Base-by-base conservation (phyloP, 2,329 filamentous ascomycete species). In the Aspergillus novofumigatus region DNA sequence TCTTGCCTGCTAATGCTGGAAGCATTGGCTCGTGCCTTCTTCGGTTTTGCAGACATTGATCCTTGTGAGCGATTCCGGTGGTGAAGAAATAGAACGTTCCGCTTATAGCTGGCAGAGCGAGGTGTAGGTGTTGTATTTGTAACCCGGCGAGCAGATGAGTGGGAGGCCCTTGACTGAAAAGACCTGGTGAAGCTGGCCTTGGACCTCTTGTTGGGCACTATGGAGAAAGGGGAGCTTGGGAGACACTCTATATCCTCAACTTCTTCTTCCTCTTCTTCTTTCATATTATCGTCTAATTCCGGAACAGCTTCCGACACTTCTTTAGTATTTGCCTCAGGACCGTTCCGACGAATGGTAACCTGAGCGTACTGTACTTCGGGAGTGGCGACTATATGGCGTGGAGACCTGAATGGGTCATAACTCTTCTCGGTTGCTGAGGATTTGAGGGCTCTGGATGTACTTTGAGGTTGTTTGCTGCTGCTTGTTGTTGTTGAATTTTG, bases 371-470 rank as follows among this genome's bases (percentile, higher is more conserved):
- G 83, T 7, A 78, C 80, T 52, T 85, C 80, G 0, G 78, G 75
- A 25, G 77, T 64, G 54, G 73, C 58, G 52, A 83, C 75, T 23
- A 79, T 77, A 55, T 82, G 76, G 62, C 82, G 81, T 2, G 88
- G 91, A 4, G 89, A 85, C 66, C 90, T 85, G 71, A 89, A 96
- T 0, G 92, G 91, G 70, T 96, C 92, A 65, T 96, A 96, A 72
- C 88, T 94, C 61, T 83, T 77, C 69, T 83, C 64, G 67, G 80
- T 69, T 3, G 68, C 68, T 23, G 71, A 72, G 2, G 75, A 76
- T 35, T 65, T 71, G 1, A 80, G 77, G 35, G 78, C 75, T 55
- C 81, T 80, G 42, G 77, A 76, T 52, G 82, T 80, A 58, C 75
- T 80, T 51, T 78, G 77, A 38, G 32, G 14, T 1, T 74, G 76